phyloP scores from a whole-genome alignment of 1,284 basidiomycete species.

The Papiliotrema flavescens region DNA sequence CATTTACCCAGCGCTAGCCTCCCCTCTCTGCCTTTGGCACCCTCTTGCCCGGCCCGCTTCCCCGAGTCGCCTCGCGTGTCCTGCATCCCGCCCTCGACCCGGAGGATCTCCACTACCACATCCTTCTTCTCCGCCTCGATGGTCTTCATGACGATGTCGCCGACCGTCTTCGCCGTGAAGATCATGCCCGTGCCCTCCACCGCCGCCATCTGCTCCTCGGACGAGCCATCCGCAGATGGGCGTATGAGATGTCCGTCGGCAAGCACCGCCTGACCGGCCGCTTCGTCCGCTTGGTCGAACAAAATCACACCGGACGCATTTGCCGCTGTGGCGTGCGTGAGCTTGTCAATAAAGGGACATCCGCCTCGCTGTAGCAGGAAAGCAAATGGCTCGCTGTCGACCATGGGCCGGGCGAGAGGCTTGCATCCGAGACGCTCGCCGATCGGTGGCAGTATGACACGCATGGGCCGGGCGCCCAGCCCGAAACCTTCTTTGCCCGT shows the following conservation, averaged over 20 bases:
- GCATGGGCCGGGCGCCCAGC: constrained; percentile 8
- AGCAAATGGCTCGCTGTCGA: constrained; percentile 9
- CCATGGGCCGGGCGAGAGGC: constrained; percentile 5
- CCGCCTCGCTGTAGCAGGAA: constrained; percentile 56
- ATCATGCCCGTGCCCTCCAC: constrained; percentile 27
- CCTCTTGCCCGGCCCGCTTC: not conserved
- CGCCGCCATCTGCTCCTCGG: constrained; percentile 1
- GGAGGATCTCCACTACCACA: constrained; percentile 11
- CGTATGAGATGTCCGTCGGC: constrained; percentile 20
- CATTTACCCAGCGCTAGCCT: constrained; percentile 22
- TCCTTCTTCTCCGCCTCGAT: not conserved
- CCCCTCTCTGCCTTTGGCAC: constrained; percentile 13
- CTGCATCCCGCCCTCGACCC: not conserved
- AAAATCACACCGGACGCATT: constrained; percentile 72
- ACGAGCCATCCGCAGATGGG: constrained; percentile 30
- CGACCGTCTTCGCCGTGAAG: constrained; percentile 26
- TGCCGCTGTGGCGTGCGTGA: constrained; percentile 61
- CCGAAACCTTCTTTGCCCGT: constrained; percentile 2
- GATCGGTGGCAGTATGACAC: constrained; percentile 12
- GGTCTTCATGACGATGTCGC: constrained; percentile 10
- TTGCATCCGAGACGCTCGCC: constrained; percentile 14
- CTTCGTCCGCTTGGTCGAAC: constrained; percentile 52
- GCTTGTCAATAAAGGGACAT: constrained; percentile 79
- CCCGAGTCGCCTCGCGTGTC: not conserved
- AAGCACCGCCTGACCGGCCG: not conserved